phyloP scores from a whole-genome alignment of 305 asterid species.

The Salvia sclarea region DNA sequence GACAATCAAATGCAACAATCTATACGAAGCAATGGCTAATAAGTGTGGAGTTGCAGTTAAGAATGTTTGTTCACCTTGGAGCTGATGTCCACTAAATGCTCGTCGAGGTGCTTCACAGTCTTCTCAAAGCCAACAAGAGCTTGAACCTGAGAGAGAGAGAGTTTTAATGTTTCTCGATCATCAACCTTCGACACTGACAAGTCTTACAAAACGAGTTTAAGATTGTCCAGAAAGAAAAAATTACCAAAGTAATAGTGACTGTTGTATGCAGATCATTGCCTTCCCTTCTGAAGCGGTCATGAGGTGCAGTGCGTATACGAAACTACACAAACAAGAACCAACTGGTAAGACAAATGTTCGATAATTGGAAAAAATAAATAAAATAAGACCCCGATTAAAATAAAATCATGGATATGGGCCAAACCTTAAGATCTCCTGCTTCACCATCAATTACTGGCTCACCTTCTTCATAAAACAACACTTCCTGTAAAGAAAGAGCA shows the following conservation, averaged over 20 bases:
- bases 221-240: conserved; percentile 1
- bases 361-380: conserved; percentile 7
- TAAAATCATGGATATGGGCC: conserved; percentile 27
- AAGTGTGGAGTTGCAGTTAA: background rate
- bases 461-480: conserved; percentile 89
- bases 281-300: conserved; percentile 81
- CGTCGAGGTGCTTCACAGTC: conserved; percentile 85
- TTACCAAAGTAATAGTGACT: conserved; percentile 84
- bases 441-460: conserved; percentile 95
- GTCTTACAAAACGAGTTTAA: background rate
- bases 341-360: conserved; percentile 15
- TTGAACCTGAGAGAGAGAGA: conserved; percentile 60
- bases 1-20: background rate
- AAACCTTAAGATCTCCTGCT: conserved; percentile 91
- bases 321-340: conserved; percentile 52
- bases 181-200: background rate
- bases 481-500: conserved; percentile 53
- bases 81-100: conserved; percentile 80
- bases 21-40: background rate
- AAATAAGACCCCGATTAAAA: background rate
- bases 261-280: conserved; percentile 82
- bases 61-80: conserved; percentile 55
- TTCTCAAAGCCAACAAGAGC: conserved; percentile 96
- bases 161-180: background rate
- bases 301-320: conserved; percentile 86